Evolutionary conservation across 192 early-diverging fungal species (phyloP).

Genomic region (Fimicolochytrium jonesii): DNA sequence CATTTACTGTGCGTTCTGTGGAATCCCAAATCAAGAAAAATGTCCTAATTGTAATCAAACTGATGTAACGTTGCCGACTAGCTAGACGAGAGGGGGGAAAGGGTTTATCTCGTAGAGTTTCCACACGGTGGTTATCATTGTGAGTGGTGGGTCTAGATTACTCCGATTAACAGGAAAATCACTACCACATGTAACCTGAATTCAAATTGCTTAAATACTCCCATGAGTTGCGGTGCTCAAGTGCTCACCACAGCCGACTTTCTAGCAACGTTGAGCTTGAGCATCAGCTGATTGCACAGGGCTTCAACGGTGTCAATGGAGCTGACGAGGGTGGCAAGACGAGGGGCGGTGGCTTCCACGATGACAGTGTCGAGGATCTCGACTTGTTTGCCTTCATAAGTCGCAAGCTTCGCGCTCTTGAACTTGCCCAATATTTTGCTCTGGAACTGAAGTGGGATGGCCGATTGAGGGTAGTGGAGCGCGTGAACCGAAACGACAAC

Average conservation of each 20-base stretch:
- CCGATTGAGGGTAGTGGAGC: slow-evolving; percentile 26
- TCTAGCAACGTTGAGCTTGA: slow-evolving; percentile 4
- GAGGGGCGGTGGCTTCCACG: slow-evolving; percentile 12
- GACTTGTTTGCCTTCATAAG: slow-evolving; percentile 18
- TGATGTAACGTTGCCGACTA: too few species aligned
- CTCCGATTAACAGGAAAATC: too few species aligned
- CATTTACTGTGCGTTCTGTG: too few species aligned
- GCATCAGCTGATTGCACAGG: slow-evolving; percentile 4
- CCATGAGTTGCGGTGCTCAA: neutral
- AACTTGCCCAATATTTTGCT: slow-evolving; percentile 31
- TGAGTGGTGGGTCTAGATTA: too few species aligned
- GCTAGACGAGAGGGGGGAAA: too few species aligned
- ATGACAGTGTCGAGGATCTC: slow-evolving; percentile 22
- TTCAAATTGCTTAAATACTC: neutral
- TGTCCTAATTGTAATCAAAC: too few species aligned
- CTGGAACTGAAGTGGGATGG: slow-evolving; percentile 33
- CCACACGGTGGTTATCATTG: too few species aligned
- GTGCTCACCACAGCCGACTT: too few species aligned
- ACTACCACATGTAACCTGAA: too few species aligned
- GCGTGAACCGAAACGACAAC: slow-evolving; percentile 24
- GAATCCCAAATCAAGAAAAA: too few species aligned
- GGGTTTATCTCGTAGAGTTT: too few species aligned
- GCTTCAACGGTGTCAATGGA: slow-evolving; percentile 5
- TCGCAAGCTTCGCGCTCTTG: slow-evolving; percentile 31
- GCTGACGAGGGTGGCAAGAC: neutral